These are phyloP conservation scores for Trichoderma koningii DNA, from an alignment of 2,329 filamentous ascomycete species.

Conservation along the genomic window DNA sequence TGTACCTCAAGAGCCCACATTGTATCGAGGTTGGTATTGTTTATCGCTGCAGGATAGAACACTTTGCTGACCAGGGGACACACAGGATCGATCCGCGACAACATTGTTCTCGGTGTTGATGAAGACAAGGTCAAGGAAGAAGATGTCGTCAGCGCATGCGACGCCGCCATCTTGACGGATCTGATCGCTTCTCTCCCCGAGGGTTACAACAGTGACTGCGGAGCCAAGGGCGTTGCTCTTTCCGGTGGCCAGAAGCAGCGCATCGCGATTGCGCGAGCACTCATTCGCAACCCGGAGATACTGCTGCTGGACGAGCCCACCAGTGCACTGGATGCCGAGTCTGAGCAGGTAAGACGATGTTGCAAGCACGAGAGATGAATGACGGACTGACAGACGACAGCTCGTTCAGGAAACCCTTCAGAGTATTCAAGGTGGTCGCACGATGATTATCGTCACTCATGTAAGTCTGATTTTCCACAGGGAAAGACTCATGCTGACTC, in stretches of 20 bases:
- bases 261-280: conserved; percentile 56
- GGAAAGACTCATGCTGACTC: neutral
- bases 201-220: conserved; percentile 40
- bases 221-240: conserved; percentile 59
- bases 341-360: conserved; percentile 44
- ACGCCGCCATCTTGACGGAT: conserved; percentile 56
- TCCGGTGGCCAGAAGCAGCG: conserved; percentile 60
- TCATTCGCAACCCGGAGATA: conserved; percentile 39
- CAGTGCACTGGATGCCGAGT: conserved; percentile 55
- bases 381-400: neutral
- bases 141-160: conserved; percentile 34
- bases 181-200: conserved; percentile 55
- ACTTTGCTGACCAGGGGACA: no score
- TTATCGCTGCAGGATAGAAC: neutral
- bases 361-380: neutral
- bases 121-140: conserved; percentile 35
- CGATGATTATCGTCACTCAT: conserved; percentile 22
- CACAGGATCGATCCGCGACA: conserved; percentile 51
- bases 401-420: conserved; percentile 19
- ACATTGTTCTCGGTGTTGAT: conserved; percentile 45
- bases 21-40: conserved; percentile 39
- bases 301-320: conserved; percentile 61
- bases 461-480: neutral
- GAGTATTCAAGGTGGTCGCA: neutral
- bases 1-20: conserved; percentile 54